Evolutionary conservation across 805 yeast genomes (phyloP), one percentile per base, ranked within the genome.

Genomic region (Saccharomycopsis sp.): DNA sequence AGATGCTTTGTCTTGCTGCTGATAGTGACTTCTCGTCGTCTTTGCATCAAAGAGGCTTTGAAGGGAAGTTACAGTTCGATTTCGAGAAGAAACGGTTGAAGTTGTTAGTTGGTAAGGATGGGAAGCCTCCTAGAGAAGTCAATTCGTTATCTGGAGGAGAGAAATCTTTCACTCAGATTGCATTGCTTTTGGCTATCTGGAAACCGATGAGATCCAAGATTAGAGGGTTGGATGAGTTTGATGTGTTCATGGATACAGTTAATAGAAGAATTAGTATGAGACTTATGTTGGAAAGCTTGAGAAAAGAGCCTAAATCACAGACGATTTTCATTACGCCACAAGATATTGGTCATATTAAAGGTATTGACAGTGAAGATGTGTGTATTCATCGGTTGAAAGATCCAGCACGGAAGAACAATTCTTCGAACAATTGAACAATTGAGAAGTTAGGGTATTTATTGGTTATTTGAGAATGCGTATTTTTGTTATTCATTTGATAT

Each of bases 61-160:
- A 79, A 5, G 98, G 97, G 12, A 75, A 78, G 55, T 75, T 94
- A 51, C 76, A 76, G 15, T 85, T 93, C 68, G 86, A 86, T 63
- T 80, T 78, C 60, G 74, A 70, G 3, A 73, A 75, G 8, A 75
- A 76, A 56, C 73, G 74, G n/a, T 71, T 88, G 60, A 75, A 78
- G 24, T 77, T 87, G 71, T 71, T 78, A 58, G 89, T 86, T 1
- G 78, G 85, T 25, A 80, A 81, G 60, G 80, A 76, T 54, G 84
- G 81, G 59, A 79, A 77, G 47, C 78, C 78, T 25, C 75, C 81
- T 35, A 77, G 97, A 64, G 82, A 85, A 44, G 89, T 89, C 2
- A 88, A 85, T 63, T 86, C 97, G 0, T 77, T 93, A 24, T 90
- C 97, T 1, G 99, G 99, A 42, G 99, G 99, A 52, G 99, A 94